phyloP scores from a whole-genome alignment of 306 rosid species.

The Inga laurina region DNA sequence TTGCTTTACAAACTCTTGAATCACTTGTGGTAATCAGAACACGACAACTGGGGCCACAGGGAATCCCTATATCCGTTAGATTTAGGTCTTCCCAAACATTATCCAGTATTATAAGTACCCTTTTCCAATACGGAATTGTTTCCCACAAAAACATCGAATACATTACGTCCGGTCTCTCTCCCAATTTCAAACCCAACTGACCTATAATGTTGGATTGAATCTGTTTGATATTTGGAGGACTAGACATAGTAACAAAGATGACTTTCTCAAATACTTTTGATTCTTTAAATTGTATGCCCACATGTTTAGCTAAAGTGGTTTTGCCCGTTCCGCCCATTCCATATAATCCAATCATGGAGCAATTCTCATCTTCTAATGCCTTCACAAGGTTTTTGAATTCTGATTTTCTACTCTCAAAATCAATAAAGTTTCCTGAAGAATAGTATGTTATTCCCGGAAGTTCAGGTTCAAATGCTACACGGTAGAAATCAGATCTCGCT shows the following conservation, averaged over 20 bases:
- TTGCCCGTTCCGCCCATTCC: background rate
- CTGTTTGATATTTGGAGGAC: background rate
- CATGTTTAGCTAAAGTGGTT: background rate
- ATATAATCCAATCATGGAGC: background rate
- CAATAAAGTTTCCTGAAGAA: background rate
- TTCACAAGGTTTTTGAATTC: background rate
- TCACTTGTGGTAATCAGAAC: constrained; percentile 25
- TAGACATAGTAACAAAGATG: background rate
- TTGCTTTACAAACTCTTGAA: background rate
- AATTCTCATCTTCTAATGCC: background rate
- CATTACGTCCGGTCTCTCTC: background rate
- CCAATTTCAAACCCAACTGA: background rate
- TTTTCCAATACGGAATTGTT: background rate
- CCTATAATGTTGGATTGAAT: background rate
- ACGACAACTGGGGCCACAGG: background rate
- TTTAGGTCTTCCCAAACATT: background rate
- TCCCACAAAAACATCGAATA: rapidly evolving
- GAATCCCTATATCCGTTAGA: constrained; percentile 24
- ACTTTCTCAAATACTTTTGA: background rate
- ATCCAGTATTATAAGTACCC: background rate
- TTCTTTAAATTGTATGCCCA: background rate
- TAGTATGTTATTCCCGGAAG: background rate
- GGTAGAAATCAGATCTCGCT: background rate
- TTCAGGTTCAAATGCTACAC: too few relatives aligned
- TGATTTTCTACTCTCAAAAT: background rate